Conservation (phyloP, 1,139 yeast genomes). For the Yamadazyma diospyri region DNA sequence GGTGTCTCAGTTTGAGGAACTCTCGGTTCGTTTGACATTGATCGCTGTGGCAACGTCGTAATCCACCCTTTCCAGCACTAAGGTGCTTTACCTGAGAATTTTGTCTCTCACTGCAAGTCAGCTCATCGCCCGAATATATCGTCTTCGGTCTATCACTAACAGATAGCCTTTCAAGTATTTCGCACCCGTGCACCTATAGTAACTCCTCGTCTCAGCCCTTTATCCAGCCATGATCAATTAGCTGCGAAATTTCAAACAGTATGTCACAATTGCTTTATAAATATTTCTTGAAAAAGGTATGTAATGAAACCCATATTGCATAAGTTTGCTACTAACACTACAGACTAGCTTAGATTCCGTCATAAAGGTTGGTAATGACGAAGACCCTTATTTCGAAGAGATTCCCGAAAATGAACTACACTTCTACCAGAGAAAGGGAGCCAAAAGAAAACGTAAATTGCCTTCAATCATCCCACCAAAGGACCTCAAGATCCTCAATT, state of each 20-base stretch:
- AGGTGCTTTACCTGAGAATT: too few relatives aligned
- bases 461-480: conserved; percentile 55
- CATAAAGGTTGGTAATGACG: conserved; percentile 27
- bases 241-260: conserved; percentile 3
- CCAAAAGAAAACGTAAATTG: conserved; percentile 43
- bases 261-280: conserved; percentile 26
- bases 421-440: conserved; percentile 45
- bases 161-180: too few relatives aligned
- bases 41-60: not conserved
- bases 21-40: too few relatives aligned
- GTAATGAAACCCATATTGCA: conserved; percentile 19
- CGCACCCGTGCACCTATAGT: too few relatives aligned
- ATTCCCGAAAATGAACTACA: conserved; percentile 46
- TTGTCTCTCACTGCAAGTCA: too few relatives aligned
- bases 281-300: conserved; percentile 37
- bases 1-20: too few relatives aligned
- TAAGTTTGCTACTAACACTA: conserved; percentile 4
- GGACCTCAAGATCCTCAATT: conserved; percentile 50
- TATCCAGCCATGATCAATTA: conserved; percentile 2
- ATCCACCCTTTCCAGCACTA: too few relatives aligned
- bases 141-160: too few relatives aligned
- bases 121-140: too few relatives aligned
- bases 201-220: too few relatives aligned
- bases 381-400: conserved; percentile 49
- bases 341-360: conserved; percentile 38